Conservation (phyloP, 2,329 filamentous ascomycete genomes). For the Sporothrix brunneoviolacea region DNA sequence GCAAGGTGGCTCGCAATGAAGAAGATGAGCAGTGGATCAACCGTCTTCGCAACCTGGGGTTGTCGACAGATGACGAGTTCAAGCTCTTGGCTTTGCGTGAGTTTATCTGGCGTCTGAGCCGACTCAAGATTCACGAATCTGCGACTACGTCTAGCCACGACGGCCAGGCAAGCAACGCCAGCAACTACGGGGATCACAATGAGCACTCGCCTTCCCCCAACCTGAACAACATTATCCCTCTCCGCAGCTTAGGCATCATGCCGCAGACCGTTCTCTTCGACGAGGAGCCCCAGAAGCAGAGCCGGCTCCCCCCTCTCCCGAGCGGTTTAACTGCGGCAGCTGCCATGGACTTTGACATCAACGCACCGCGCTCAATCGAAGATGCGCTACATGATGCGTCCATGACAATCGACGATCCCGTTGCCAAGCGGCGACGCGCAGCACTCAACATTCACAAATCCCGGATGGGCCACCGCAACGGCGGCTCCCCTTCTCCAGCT, state of each 20-base stretch:
- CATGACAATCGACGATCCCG: conserved; percentile 70
- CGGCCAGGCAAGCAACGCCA: conserved; percentile 24
- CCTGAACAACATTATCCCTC: conserved; percentile 65
- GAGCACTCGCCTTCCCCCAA: conserved; percentile 20
- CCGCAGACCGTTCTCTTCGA: conserved; percentile 92
- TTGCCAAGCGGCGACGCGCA: conserved; percentile 46
- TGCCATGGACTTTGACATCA: conserved; percentile 28
- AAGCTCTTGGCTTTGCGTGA: conserved; percentile 82
- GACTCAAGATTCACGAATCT: conserved; percentile 56
- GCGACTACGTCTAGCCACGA: conserved; percentile 18
- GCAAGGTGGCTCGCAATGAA: conserved; percentile 66
- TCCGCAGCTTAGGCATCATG: conserved; percentile 70
- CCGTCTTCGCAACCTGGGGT: conserved; percentile 75
- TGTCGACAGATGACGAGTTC: conserved; percentile 76
- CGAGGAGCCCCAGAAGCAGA: conserved; percentile 53
- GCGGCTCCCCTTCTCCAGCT: conserved; percentile 31
- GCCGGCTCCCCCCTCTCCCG: conserved; percentile 26
- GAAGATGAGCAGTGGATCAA: conserved; percentile 94
- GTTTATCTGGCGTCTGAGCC: conserved; percentile 82
- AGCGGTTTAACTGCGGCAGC: conserved; percentile 19
- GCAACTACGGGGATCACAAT: background rate
- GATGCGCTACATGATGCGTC: conserved; percentile 90
- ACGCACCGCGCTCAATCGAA: conserved; percentile 62
- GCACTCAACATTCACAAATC: conserved; percentile 45
- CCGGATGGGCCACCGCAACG: conserved; percentile 32